phyloP scores from a whole-genome alignment of 257 asterid species.

The Fraxinus excelsior region DNA sequence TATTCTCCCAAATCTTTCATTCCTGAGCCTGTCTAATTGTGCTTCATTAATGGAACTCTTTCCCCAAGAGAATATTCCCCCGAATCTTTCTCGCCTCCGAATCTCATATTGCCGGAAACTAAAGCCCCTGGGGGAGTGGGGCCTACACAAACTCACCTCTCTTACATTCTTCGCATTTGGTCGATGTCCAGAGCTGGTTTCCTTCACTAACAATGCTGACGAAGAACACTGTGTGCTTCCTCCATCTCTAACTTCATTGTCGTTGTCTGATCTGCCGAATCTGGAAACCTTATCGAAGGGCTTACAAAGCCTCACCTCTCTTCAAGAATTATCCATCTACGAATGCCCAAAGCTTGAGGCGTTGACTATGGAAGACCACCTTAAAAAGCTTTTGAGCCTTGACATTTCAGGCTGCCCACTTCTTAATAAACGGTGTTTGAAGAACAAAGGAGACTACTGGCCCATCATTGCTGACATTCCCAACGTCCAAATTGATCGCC shows the following conservation, averaged over 20 bases:
- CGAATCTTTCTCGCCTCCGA: not conserved
- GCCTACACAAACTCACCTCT: too few relatives aligned
- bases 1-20: too few relatives aligned
- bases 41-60: not conserved
- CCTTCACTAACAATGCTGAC: conserved; percentile 8
- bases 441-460: conserved; percentile 5
- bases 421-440: not conserved
- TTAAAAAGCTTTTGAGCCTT: conserved; percentile 7
- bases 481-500: too few relatives aligned
- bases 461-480: too few relatives aligned
- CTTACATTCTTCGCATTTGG: not conserved
- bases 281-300: not conserved
- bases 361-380: conserved; percentile 16
- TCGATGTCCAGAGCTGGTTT: conserved; percentile 19
- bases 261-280: not conserved
- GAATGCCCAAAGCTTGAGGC: conserved; percentile 3
- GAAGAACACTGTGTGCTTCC: conserved; percentile 19
- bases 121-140: conserved; percentile 30
- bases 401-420: too few relatives aligned
- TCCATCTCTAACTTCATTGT: not conserved
- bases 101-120: conserved; percentile 5
- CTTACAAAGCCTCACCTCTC: too few relatives aligned
- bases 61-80: conserved; percentile 2
- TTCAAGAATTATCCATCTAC: not conserved
- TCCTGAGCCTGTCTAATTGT: conserved; percentile 4